Evolutionary conservation across 202 grass and related monocot species (phyloP).

Genomic region (Digitaria exilis): DNA sequence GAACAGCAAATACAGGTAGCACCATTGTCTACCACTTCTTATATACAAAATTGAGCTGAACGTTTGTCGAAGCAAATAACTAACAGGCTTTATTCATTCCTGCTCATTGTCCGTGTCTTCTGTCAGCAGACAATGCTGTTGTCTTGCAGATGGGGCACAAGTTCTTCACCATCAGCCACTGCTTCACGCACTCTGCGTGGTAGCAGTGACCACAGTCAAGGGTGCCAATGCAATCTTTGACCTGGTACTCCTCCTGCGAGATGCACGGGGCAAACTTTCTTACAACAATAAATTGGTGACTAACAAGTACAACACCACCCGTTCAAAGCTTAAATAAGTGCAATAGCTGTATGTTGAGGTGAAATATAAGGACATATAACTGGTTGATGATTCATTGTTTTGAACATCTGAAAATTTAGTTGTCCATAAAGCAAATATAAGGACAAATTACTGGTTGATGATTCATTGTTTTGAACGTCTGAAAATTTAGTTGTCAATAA

Average conservation of each 20-base stretch:
- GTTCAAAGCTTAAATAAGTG: not conserved
- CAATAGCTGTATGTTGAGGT: not conserved
- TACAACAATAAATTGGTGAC: constrained; percentile 3
- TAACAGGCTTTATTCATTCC: constrained; percentile 44
- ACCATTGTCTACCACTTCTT: constrained; percentile 60
- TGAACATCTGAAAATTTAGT: not conserved
- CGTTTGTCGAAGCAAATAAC: constrained; percentile 67
- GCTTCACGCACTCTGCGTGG: constrained; percentile 77
- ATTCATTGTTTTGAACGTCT: constrained; percentile 7
- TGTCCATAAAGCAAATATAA: constrained; percentile 4
- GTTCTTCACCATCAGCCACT: constrained; percentile 90
- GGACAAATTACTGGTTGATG: not conserved
- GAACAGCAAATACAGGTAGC: constrained; percentile 67
- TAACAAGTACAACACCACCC: not conserved
- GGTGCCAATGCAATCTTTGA: constrained; percentile 61
- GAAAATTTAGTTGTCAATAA: constrained; percentile 9
- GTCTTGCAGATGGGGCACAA: constrained; percentile 88
- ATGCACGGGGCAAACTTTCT: not conserved
- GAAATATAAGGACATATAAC: constrained; percentile 18
- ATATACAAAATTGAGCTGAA: constrained; percentile 87
- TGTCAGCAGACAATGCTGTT: constrained; percentile 65
- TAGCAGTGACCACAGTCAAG: constrained; percentile 85
- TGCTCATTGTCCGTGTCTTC: constrained; percentile 52
- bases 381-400: constrained; percentile 16
- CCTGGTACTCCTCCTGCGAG: constrained; percentile 69